Percentiles rank a stretch among this genome's conserved stretches.
Evolutionary conservation across 805 yeast species (phyloP).

Genomic region (Metschnikowia bowlesiae): DNA sequence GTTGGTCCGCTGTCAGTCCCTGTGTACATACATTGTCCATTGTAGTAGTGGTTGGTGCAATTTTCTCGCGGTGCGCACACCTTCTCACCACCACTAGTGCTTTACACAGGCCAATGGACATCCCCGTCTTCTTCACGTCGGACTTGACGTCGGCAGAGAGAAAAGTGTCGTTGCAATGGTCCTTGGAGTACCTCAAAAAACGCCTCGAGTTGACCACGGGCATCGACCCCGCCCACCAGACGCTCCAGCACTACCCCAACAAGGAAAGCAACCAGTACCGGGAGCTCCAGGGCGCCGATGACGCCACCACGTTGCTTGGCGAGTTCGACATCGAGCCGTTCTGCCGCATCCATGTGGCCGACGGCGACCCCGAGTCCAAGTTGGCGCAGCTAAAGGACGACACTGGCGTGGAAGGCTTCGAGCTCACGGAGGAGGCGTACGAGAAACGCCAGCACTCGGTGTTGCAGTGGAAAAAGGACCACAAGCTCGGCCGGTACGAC

Average conservation of each 20-base stretch:
- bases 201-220: constrained; percentile 72
- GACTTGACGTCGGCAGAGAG: constrained; percentile 66
- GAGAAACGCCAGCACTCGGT: constrained; percentile 58
- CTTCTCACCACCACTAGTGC: neutral
- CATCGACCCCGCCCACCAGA: constrained; percentile 55
- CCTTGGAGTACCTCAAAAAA: constrained; percentile 45
- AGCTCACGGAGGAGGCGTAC: constrained; percentile 59
- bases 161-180: constrained; percentile 60
- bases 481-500: constrained; percentile 69
- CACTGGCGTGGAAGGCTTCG: constrained; percentile 31
- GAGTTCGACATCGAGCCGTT: constrained; percentile 31
- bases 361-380: constrained; percentile 49
- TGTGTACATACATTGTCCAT: constrained; percentile 18
- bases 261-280: constrained; percentile 34
- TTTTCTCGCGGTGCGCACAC: constrained; percentile 1
- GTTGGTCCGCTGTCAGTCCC: neutral
- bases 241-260: constrained; percentile 42
- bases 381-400: constrained; percentile 35
- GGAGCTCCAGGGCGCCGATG: constrained; percentile 22
- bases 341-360: constrained; percentile 55
- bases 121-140: constrained; percentile 58
- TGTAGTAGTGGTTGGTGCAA: neutral
- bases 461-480: constrained; percentile 67
- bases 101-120: constrained; percentile 25
- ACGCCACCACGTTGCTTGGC: constrained; percentile 17